phyloP scores from a whole-genome alignment of 192 early-diverging fungal species.

The Glomus cerebriforme region DNA sequence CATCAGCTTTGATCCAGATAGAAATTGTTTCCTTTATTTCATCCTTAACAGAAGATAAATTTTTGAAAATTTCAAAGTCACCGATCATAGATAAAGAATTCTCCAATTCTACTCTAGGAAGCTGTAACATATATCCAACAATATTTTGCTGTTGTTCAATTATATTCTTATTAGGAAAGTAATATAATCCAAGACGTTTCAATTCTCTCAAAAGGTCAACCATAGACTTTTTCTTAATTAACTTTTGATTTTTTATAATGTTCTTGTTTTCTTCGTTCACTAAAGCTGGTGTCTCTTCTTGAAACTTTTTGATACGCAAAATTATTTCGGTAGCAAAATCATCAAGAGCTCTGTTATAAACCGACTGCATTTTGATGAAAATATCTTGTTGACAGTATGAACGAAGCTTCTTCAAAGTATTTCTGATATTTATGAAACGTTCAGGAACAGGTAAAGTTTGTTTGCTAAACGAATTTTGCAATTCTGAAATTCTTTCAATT shows the following conservation, averaged over 20 bases:
- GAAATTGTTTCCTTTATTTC: conserved; percentile 32
- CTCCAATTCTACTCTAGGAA: conserved; percentile 41
- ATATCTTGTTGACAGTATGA: conserved; percentile 44
- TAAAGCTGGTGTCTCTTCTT: conserved; percentile 54
- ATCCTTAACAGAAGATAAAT: neutral
- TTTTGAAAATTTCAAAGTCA: neutral
- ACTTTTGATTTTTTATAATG: conserved; percentile 63
- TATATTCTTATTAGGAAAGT: conserved; percentile 36
- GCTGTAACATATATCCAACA: conserved; percentile 46
- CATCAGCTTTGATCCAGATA: conserved; percentile 59
- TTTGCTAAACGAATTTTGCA: conserved; percentile 23
- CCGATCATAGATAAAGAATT: neutral
- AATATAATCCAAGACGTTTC: conserved; percentile 62
- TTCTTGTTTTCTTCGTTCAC: conserved; percentile 60
- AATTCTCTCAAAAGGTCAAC: conserved; percentile 78
- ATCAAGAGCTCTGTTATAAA: conserved; percentile 42
- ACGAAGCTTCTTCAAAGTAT: conserved; percentile 46
- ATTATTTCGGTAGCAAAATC: conserved; percentile 56
- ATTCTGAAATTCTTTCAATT: conserved; percentile 17
- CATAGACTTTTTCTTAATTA: conserved; percentile 74
- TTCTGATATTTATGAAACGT: conserved; percentile 46
- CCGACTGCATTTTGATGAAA: conserved; percentile 10
- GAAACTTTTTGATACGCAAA: conserved; percentile 56
- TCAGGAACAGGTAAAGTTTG: conserved; percentile 23
- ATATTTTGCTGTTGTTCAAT: conserved; percentile 44